phyloP scores from a whole-genome alignment of 2,329 filamentous ascomycete species.

The Talaromyces sp. region DNA sequence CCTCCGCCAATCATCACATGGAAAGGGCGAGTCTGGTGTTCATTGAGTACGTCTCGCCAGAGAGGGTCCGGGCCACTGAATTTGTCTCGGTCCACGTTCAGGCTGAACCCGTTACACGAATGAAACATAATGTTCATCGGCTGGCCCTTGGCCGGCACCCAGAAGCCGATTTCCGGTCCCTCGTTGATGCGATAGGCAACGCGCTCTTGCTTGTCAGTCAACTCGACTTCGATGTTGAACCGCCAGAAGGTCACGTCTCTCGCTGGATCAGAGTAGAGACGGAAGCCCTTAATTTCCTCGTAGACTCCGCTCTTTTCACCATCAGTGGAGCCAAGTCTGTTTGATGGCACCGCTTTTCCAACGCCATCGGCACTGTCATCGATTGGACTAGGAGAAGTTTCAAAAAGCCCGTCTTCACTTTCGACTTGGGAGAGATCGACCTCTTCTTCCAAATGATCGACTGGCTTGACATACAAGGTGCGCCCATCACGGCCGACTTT shows the following conservation, averaged over 20 bases:
- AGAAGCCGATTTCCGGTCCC: slow-evolving; percentile 83
- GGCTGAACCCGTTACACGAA: slow-evolving; percentile 93
- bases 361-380: slow-evolving; percentile 35
- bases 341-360: slow-evolving; percentile 42
- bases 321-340: slow-evolving; percentile 49
- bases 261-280: slow-evolving; percentile 78
- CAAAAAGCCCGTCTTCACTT: slow-evolving; percentile 77
- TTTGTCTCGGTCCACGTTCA: slow-evolving; percentile 68
- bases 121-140: slow-evolving; percentile 99
- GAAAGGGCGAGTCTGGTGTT: slow-evolving; percentile 84
- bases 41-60: slow-evolving; percentile 94
- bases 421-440: slow-evolving; percentile 75
- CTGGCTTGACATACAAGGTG: slow-evolving; percentile 80
- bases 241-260: slow-evolving; percentile 92
- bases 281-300: slow-evolving; percentile 74
- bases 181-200: slow-evolving; percentile 95
- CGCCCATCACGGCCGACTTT: slow-evolving; percentile 81
- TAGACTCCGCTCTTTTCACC: slow-evolving; percentile 78
- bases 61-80: slow-evolving; percentile 92
- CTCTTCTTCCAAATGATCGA: slow-evolving; percentile 76
- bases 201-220: slow-evolving; percentile 70
- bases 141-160: slow-evolving; percentile 79
- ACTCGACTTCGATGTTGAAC: slow-evolving; percentile 90
- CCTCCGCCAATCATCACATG: slow-evolving; percentile 98
- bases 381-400: slow-evolving; percentile 51